Evolutionary conservation across 257 asterid genomes (phyloP), one percentile per base, ranked within the genome.

Genomic region (Primulina eburnea): DNA sequence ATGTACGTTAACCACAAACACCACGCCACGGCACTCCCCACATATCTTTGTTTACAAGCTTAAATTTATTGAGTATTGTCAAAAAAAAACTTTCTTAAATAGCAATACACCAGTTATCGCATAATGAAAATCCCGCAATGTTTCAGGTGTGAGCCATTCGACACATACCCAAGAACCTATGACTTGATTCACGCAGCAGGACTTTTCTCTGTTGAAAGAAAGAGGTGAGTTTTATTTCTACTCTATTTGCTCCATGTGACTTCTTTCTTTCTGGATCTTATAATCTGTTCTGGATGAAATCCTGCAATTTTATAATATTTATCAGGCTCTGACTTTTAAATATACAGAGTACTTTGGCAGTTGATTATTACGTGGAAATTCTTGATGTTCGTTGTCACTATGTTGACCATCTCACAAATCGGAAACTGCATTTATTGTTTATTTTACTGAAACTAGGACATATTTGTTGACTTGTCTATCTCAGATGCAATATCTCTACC

Each of bases 101-200:
- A 47, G 55, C 7, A 14, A 47, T 4, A 47, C 55, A 14, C 55
- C 55, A 4, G 55, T 47, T 32, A 43, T 29, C 55, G 1, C 30
- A 7, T 37, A 4, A 18, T 4, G 12, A 34, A 67, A 56, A 33
- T 2, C 21, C 38, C 16, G 52, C 9, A 64, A 50, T 4, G 8
- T 50, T 50, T 50, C 81, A 86, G 96, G 96, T 89, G 96, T 58
- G 87, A 85, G 89, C 91, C 96, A 16, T 89, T 89, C 33, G 82
- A 82, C 75, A 87, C 94, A 6, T 83, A 82, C 40, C 96, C 96
- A 32, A 87, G 96, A 83, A 83, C 93, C 8, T 89, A 89, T 24
- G 96, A 89, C 59, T 60, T 82, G 68, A 21, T 89, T 68, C 79
- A 89, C 57, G 93, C 96, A 59, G 86, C 66, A 7, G 88, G 84